Percentiles rank a stretch among this genome's conserved stretches.
Evolutionary conservation across 1,284 basidiomycete species (phyloP).

Genomic region (Paramarasmius palmivorus): DNA sequence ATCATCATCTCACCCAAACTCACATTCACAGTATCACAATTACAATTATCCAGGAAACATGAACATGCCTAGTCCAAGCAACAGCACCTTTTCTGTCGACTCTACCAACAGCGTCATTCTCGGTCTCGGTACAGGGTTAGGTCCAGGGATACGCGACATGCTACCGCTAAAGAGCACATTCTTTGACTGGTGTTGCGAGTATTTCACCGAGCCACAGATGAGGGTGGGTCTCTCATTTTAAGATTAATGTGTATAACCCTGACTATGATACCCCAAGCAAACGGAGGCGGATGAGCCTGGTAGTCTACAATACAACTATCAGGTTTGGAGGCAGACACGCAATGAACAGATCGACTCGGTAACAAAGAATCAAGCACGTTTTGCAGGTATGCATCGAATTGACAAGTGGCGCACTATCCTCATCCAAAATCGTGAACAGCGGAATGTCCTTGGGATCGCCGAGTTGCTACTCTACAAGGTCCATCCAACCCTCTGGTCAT

Average conservation of each 20-base stretch:
- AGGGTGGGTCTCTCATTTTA: slow-evolving; percentile 56
- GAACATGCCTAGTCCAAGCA: slow-evolving; percentile 62
- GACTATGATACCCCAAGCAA: slow-evolving; percentile 52
- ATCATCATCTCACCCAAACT: slow-evolving; percentile 20
- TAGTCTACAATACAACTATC: slow-evolving; percentile 91
- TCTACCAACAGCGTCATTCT: slow-evolving; percentile 68
- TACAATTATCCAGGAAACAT: slow-evolving; percentile 23
- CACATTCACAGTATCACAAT: slow-evolving; percentile 32
- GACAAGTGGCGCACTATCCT: neutral
- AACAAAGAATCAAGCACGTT: slow-evolving; percentile 66
- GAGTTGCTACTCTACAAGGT: slow-evolving; percentile 75
- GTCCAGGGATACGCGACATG: slow-evolving; percentile 62
- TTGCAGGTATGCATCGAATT: slow-evolving; percentile 60
- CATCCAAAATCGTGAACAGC: slow-evolving; percentile 29
- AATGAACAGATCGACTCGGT: slow-evolving; percentile 84
- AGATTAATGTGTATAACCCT: slow-evolving; percentile 9
- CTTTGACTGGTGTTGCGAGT: slow-evolving; percentile 96
- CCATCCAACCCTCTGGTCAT: slow-evolving; percentile 75
- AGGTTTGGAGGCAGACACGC: slow-evolving; percentile 91
- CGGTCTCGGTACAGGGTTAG: slow-evolving; percentile 66
- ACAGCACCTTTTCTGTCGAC: slow-evolving; percentile 74
- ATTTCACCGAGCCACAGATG: slow-evolving; percentile 99
- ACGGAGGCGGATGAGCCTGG: slow-evolving; percentile 95
- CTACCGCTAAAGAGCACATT: slow-evolving; percentile 90
- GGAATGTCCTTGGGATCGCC: slow-evolving; percentile 75